Percentiles rank a stretch among this genome's conserved stretches.
These are phyloP conservation scores for Zizania palustris DNA, from an alignment of 202 grass and related monocot genomes.

Conservation along the genomic window DNA sequence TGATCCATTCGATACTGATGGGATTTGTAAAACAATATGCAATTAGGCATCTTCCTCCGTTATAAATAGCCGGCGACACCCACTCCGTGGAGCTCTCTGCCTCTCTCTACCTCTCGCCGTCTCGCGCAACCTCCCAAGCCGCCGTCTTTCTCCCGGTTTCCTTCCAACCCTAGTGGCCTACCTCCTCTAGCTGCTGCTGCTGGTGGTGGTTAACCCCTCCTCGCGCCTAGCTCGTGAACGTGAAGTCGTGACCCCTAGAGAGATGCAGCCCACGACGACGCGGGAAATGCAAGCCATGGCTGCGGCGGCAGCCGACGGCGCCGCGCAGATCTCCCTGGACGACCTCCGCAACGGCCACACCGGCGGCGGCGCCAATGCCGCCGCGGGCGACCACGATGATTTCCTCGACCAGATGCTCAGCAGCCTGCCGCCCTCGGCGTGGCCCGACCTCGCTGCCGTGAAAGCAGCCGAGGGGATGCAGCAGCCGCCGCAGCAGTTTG, in stretches of 20 bases:
- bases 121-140: not conserved
- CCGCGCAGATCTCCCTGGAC: constrained; percentile 57
- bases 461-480: constrained; percentile 42
- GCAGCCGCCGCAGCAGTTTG: constrained; percentile 6
- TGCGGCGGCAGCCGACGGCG: not conserved
- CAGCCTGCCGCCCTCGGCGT: constrained; percentile 45
- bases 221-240: not conserved
- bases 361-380: not conserved
- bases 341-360: constrained; percentile 45
- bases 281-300: constrained; percentile 71
- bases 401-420: constrained; percentile 74
- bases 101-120: too few relatives aligned
- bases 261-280: constrained; percentile 60
- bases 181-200: too few relatives aligned
- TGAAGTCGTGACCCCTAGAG: constrained; percentile 20
- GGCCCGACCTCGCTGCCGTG: constrained; percentile 39
- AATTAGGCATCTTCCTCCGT: constrained; percentile 8
- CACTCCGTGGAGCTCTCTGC: constrained; percentile 22
- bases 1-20: too few relatives aligned
- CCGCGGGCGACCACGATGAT: constrained; percentile 54
- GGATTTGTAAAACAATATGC: constrained; percentile 24
- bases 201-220: constrained; percentile 7
- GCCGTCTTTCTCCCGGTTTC: constrained; percentile 8
- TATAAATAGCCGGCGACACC: constrained; percentile 58
- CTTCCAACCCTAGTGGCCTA: constrained; percentile 39